Conservation (phyloP, 2,329 filamentous ascomycete species). For the Daldinia eschscholtzii region DNA sequence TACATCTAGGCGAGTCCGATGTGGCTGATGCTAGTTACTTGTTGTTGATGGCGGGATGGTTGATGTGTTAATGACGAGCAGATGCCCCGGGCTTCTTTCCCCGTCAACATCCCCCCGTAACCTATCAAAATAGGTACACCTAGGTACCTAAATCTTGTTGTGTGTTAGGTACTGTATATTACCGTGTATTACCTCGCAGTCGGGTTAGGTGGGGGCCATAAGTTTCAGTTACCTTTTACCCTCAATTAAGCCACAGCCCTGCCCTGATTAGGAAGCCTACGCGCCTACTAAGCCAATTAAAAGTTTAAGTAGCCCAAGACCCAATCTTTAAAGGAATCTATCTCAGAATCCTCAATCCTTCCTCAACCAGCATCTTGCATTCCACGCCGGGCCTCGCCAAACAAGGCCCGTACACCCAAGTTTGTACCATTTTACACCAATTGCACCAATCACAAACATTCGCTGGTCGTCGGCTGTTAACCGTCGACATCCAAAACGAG, state of each 20-base stretch:
- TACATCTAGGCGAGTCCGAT: conserved; percentile 4
- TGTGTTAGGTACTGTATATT: no score
- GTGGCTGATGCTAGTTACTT: background rate
- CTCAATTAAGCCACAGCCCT: conserved; percentile 33
- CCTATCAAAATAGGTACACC: conserved; percentile 7
- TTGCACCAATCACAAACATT: background rate
- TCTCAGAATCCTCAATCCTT: conserved; percentile 36
- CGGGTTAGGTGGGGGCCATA: conserved; percentile 31
- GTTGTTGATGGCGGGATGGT: background rate
- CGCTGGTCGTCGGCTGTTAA: conserved; percentile 10
- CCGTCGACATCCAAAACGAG: conserved; percentile 27
- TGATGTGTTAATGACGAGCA: background rate
- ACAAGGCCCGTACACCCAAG: conserved; percentile 1
- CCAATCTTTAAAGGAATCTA: conserved; percentile 37
- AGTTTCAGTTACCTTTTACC: conserved; percentile 29
- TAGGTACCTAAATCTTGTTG: no score
- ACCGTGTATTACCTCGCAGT: conserved; percentile 4
- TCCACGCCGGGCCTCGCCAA: conserved; percentile 24
- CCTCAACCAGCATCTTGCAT: conserved; percentile 25
- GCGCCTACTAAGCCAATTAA: conserved; percentile 44
- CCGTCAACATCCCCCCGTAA: background rate
- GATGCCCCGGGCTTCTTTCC: background rate
- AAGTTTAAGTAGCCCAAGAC: conserved; percentile 38
- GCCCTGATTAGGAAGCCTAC: conserved; percentile 26
- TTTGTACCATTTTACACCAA: conserved; percentile 17